These are phyloP conservation scores for Fulvia fulva DNA, from an alignment of 2,329 filamentous ascomycete genomes.

Conservation along the genomic window DNA sequence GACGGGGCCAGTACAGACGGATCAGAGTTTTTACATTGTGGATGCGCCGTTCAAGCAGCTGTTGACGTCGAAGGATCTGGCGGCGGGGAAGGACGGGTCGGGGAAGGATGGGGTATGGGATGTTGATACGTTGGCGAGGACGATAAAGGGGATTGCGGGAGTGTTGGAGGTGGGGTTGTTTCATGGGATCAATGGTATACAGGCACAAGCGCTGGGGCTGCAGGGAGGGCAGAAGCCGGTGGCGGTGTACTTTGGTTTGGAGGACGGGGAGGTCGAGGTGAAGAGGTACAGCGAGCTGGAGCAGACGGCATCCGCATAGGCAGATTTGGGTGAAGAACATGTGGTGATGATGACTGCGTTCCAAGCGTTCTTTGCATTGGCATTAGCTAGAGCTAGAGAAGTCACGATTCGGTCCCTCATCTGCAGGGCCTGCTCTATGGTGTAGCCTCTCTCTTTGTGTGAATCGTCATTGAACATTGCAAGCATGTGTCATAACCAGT, in stretches of 20 bases:
- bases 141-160: slow-evolving; percentile 76
- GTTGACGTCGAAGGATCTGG: slow-evolving; percentile 58
- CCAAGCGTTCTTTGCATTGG: neutral
- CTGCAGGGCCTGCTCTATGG: neutral
- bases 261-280: slow-evolving; percentile 50
- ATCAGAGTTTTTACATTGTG: slow-evolving; percentile 84
- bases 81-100: slow-evolving; percentile 38
- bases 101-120: slow-evolving; percentile 67
- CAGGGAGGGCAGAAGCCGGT: slow-evolving; percentile 83
- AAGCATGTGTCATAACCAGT: slow-evolving; percentile 14
- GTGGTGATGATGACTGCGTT: neutral
- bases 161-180: slow-evolving; percentile 93
- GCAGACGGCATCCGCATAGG: too few species aligned
- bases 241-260: slow-evolving; percentile 91
- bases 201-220: slow-evolving; percentile 56
- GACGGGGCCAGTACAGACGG: slow-evolving; percentile 77
- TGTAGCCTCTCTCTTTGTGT: slow-evolving; percentile 4
- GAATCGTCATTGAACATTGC: slow-evolving; percentile 5
- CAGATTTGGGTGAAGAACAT: neutral
- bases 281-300: slow-evolving; percentile 14
- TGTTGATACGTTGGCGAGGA: slow-evolving; percentile 67
- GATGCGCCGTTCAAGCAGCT: slow-evolving; percentile 81
- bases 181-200: slow-evolving; percentile 70
- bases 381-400: neutral
- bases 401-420: neutral